Conservation (phyloP, 164 flowering plant species). For the Sextonia rubra region DNA sequence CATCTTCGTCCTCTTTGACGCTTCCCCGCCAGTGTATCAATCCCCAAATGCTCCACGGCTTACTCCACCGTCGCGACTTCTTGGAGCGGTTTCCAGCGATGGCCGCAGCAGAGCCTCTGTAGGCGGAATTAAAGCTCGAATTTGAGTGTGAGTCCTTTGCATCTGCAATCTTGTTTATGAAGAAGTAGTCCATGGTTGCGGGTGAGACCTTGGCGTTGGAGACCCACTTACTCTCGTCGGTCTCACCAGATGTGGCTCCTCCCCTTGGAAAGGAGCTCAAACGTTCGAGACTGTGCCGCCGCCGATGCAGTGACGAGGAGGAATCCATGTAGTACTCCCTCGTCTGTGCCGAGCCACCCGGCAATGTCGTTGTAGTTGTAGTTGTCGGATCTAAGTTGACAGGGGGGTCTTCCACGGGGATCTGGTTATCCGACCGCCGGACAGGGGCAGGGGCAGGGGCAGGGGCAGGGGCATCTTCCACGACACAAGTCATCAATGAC, state of each 20-base stretch:
- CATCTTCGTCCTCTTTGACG: conserved; percentile 63
- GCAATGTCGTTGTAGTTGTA: conserved; percentile 44
- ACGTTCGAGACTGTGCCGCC: conserved; percentile 70
- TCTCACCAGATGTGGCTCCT: conserved; percentile 54
- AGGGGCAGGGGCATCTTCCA: conserved; percentile 61
- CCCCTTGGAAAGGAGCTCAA: conserved; percentile 66
- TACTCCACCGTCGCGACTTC: conserved; percentile 78
- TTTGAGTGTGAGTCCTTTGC: conserved; percentile 33
- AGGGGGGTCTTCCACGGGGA: conserved; percentile 71
- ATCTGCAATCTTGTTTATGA: conserved; percentile 35
- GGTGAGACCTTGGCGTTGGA: conserved; percentile 58
- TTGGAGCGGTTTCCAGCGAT: conserved; percentile 38
- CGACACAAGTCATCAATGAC: too few relatives aligned
- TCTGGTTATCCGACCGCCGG: conserved; percentile 48
- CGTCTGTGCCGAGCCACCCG: conserved; percentile 88
- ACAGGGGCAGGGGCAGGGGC: conserved; percentile 56
- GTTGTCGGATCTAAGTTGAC: conserved; percentile 39
- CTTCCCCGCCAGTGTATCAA: conserved; percentile 56
- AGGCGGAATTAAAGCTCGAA: conserved; percentile 53
- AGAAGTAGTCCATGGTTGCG: conserved; percentile 26
- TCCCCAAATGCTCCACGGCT: conserved; percentile 83
- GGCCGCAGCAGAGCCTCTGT: conserved; percentile 37
- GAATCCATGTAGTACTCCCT: conserved; percentile 80
- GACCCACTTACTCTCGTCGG: conserved; percentile 51
- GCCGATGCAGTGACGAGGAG: conserved; percentile 59